phyloP scores from a whole-genome alignment of 805 yeast genomes.

The Ogataea minuta region DNA sequence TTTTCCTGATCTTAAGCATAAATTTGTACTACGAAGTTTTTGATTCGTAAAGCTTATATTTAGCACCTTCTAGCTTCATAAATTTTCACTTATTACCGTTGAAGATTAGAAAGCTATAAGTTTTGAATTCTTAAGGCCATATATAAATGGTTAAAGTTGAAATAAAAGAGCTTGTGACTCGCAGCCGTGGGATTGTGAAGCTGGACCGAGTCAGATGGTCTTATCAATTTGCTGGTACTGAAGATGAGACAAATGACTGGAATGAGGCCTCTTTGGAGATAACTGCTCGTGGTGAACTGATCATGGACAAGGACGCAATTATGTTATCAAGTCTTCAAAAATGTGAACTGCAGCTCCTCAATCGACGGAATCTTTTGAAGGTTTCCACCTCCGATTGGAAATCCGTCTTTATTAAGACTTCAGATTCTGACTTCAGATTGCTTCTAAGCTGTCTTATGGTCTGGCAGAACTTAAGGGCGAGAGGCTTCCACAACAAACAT shows the following conservation, averaged over 20 bases:
- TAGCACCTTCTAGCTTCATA: too few relatives aligned
- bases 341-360: conserved; percentile 28
- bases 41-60: too few relatives aligned
- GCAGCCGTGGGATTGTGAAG: conserved; percentile 16
- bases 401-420: conserved; percentile 26
- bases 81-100: too few relatives aligned
- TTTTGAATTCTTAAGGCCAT: neutral
- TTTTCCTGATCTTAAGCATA: too few relatives aligned
- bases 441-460: conserved; percentile 41
- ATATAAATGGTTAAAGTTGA: conserved; percentile 1
- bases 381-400: conserved; percentile 39
- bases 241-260: conserved; percentile 19
- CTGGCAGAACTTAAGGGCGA: conserved; percentile 51
- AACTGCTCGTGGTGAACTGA: conserved; percentile 27
- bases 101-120: neutral
- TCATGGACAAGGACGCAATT: conserved; percentile 19
- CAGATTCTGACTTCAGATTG: conserved; percentile 27
- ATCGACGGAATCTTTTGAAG: conserved; percentile 37
- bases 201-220: conserved; percentile 24
- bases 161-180: conserved; percentile 5
- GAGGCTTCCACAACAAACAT: conserved; percentile 49
- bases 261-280: conserved; percentile 24
- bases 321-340: conserved; percentile 30
- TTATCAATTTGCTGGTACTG: conserved; percentile 12
- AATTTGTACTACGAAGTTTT: neutral